phyloP scores from a whole-genome alignment of 2,329 filamentous ascomycete species.

The Aspergillus ochraceus region DNA sequence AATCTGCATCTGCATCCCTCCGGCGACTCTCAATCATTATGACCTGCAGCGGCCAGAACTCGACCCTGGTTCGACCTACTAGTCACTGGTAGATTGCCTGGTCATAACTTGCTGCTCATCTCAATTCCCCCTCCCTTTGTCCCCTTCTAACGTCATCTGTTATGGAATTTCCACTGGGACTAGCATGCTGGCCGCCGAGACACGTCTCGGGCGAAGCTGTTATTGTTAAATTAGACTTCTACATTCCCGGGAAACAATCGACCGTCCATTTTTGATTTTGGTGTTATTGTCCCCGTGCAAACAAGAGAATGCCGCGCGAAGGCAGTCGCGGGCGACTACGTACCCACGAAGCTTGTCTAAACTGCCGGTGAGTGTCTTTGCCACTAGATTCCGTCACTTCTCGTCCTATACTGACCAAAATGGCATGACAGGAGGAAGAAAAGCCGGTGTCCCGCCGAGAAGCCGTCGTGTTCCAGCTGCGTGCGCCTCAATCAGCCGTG shows the following conservation, averaged over 20 bases:
- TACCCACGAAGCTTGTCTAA: slow-evolving; percentile 41
- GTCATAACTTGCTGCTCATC: no score
- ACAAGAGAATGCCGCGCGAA: slow-evolving; percentile 30
- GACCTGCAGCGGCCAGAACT: neutral
- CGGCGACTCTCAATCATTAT: neutral
- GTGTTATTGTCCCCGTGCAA: neutral
- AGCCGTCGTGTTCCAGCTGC: slow-evolving; percentile 54
- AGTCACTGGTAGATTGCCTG: no score
- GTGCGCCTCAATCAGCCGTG: slow-evolving; percentile 51
- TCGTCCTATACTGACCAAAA: neutral
- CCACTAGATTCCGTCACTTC: no score
- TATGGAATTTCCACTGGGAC: neutral
- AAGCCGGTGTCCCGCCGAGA: slow-evolving; percentile 54
- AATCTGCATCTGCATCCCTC: no score
- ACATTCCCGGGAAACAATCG: neutral
- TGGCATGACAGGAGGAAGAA: slow-evolving; percentile 46
- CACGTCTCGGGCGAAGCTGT: neutral
- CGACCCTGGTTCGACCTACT: neutral
- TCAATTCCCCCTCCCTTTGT: no score
- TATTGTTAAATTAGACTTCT: neutral
- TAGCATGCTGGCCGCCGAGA: neutral
- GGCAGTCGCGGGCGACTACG: slow-evolving; percentile 32
- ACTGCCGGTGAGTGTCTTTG: slow-evolving; percentile 45
- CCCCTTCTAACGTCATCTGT: neutral
- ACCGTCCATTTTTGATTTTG: neutral